Evolutionary conservation across 2,329 filamentous ascomycete species (phyloP), one percentile per base, ranked within the genome.

Genomic region (Hypoxylon sp.): DNA sequence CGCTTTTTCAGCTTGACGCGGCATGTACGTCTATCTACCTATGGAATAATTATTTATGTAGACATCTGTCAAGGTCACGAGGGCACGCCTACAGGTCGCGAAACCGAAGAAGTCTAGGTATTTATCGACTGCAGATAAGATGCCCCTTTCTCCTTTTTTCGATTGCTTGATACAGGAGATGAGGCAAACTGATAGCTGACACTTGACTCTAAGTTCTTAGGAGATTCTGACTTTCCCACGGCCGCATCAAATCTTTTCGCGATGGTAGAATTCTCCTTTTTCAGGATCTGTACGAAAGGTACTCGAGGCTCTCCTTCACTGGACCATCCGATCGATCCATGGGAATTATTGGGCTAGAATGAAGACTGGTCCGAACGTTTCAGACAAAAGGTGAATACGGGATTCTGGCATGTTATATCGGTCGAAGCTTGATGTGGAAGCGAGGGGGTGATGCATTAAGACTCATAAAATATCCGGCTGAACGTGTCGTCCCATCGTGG

Each of bases 251-350:
- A n/a, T 68, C 66, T 30, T 69, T 51, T 55, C 57, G 62, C 2
- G 66, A 58, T n/a, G 64, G 64, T 17, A 55, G 66, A 10, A 56
- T 58, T 17, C 37, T 68, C 11, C 39, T 66, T 4, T 39, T 71
- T 6, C 69, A 71, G 7, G 49, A 54, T 2, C 53, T 71, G 1
- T 71, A 67, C 17, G 62, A 58, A 41, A 53, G 37, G 15, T 70
- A 71, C 34, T 70, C 69, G 0, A 43, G 41, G 4, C 60, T 69
- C 6, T 57, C 55, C 15, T 71, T 71, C 28, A 67, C 37, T 0
- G 20, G 51, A 2, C 17, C 46, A 1, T 56, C 57, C 3, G 69
- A 71, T 26, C 48, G 69, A 6, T 56, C 57, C 1, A 22, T 69
- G 22, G 69, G 61, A 11, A 54, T 71, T 4, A 37, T 69, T 1